Conservation (phyloP, 805 yeast species). For the Metschnikowia aberdeeniae region DNA sequence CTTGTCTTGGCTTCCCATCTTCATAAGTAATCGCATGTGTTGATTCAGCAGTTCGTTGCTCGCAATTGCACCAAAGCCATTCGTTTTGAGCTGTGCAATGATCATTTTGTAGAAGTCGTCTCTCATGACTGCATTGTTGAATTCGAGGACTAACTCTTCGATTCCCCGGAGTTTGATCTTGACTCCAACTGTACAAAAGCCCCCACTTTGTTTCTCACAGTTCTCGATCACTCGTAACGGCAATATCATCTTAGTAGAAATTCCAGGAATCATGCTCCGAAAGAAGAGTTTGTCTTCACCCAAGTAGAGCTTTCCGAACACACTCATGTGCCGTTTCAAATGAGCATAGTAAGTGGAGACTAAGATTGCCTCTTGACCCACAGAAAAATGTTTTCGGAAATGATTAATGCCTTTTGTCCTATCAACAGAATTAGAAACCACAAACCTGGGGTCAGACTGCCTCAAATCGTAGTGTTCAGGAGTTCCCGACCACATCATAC, state of each 20-base stretch:
- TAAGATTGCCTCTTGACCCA: conserved; percentile 48
- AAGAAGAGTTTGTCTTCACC: conserved; percentile 72
- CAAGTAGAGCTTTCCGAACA: conserved; percentile 78
- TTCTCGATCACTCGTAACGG: conserved; percentile 73
- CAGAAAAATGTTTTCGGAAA: conserved; percentile 62
- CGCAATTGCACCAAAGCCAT: conserved; percentile 38
- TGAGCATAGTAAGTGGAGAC: conserved; percentile 69
- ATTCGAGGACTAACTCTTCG: conserved; percentile 75
- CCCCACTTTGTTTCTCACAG: conserved; percentile 39
- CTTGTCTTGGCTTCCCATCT: conserved; percentile 3
- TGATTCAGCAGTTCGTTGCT: conserved; percentile 7
- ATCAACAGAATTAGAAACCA: conserved; percentile 41
- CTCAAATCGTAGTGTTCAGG: conserved; percentile 56
- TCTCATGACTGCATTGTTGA: conserved; percentile 56
- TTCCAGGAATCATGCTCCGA: conserved; percentile 73
- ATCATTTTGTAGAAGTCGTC: conserved; percentile 67
- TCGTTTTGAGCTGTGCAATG: conserved; percentile 24
- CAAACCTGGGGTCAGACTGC: conserved; percentile 43
- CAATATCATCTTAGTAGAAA: conserved; percentile 73
- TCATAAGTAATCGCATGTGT: conserved; percentile 6
- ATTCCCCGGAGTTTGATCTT: conserved; percentile 67
- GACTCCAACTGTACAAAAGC: conserved; percentile 53
- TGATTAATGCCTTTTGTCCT: conserved; percentile 49
- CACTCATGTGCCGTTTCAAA: conserved; percentile 66
- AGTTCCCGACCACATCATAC: conserved; percentile 50